Evolutionary conservation across 345 rosid genomes (phyloP).

Genomic region (Populus nigra): DNA sequence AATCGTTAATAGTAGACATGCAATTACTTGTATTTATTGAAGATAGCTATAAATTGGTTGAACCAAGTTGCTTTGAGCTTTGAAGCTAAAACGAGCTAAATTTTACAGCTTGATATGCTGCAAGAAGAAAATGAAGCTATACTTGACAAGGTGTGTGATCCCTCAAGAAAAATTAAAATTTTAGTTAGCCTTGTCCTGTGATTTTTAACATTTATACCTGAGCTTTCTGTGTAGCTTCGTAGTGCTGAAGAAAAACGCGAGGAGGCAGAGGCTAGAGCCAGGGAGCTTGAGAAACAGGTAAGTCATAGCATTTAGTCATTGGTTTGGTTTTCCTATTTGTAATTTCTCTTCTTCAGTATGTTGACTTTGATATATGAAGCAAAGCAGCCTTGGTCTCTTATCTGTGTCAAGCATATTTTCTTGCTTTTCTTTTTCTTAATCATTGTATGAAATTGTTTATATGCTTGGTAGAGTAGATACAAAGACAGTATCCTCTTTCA

Average conservation of each 20-base stretch:
- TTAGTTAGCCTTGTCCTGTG: slow-evolving; percentile 11
- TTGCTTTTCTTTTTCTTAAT: not conserved
- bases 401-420: not conserved
- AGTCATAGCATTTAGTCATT: not conserved
- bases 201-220: slow-evolving; percentile 25
- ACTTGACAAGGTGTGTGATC: slow-evolving; percentile 26
- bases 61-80: not conserved
- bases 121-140: slow-evolving; percentile 60
- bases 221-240: slow-evolving; percentile 55
- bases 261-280: slow-evolving; percentile 91
- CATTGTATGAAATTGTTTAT: not conserved
- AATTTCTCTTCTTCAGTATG: not conserved
- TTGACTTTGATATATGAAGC: not conserved
- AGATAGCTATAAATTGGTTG: not conserved
- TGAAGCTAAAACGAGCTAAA: slow-evolving; percentile 6
- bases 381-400: not conserved
- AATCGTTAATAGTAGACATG: not conserved
- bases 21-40: not conserved
- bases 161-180: slow-evolving; percentile 3
- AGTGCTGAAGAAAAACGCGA: slow-evolving; percentile 71
- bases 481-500: not conserved
- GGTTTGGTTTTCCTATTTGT: not conserved
- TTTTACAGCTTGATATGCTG: slow-evolving; percentile 79
- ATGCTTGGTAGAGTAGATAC: not conserved
- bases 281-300: slow-evolving; percentile 99